Evolutionary conservation across 176 grass and related monocot species (phyloP).

Genomic region (Bothriochloa decipiens): DNA sequence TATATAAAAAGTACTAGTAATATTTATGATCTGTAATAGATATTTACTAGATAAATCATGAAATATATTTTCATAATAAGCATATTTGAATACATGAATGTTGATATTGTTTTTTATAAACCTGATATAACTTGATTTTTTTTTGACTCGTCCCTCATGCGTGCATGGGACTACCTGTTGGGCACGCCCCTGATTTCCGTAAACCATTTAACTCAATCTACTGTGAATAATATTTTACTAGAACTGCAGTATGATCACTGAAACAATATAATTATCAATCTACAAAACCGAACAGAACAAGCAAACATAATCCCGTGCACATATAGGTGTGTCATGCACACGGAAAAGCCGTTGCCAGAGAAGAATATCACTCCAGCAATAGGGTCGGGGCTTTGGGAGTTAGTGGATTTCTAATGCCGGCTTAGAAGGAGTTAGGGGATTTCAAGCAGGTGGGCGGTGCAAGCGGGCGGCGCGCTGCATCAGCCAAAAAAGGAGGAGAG

Average conservation of each 20-base stretch:
- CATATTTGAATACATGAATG: background rate
- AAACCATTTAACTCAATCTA: slow-evolving; percentile 31
- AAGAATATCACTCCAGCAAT: too few relatives aligned
- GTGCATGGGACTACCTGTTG: slow-evolving; percentile 18
- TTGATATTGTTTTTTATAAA: background rate
- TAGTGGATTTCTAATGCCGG: too few relatives aligned
- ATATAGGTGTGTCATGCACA: too few relatives aligned
- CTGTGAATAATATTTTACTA: slow-evolving; percentile 12
- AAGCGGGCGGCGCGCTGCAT: background rate
- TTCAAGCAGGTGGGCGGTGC: too few relatives aligned
- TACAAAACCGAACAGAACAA: background rate
- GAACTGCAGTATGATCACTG: slow-evolving; percentile 10
- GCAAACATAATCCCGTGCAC: too few relatives aligned
- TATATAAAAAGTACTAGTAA: background rate
- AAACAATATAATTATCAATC: background rate
- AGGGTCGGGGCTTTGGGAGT: too few relatives aligned
- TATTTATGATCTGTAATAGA: background rate
- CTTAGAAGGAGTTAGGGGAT: too few relatives aligned
- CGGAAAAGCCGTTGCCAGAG: too few relatives aligned
- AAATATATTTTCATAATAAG: background rate
- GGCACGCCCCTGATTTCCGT: slow-evolving; percentile 37
- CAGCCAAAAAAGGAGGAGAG: background rate
- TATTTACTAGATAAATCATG: background rate
- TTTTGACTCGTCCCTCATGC: background rate
- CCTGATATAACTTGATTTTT: background rate